These are phyloP conservation scores for Aphanomyces euteiches DNA, from an alignment of 352 stramenopile genomes.

Conservation along the genomic window DNA sequence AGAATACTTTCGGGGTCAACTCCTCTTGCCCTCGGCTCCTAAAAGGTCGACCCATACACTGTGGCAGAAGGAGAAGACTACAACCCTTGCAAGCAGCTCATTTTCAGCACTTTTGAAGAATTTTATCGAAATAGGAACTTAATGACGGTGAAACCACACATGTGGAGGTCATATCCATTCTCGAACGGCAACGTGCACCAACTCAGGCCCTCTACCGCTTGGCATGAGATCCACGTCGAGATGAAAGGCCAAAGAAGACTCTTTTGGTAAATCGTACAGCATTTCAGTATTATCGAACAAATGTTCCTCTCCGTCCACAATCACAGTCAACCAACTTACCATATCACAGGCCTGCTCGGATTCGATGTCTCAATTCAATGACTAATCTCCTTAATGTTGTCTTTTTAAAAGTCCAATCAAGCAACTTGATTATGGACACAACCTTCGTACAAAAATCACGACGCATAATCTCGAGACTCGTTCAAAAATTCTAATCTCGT, in stretches of 20 bases:
- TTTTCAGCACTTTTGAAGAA: too few relatives aligned
- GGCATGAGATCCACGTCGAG: constrained; percentile 33
- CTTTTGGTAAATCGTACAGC: too few relatives aligned
- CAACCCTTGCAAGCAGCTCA: too few relatives aligned
- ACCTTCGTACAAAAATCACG: constrained; percentile 65
- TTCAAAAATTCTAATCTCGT: constrained; percentile 44
- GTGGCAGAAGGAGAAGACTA: too few relatives aligned
- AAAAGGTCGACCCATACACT: too few relatives aligned
- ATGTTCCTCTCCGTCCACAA: too few relatives aligned
- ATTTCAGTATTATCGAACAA: too few relatives aligned
- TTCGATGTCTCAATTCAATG: not conserved
- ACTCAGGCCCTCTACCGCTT: constrained; percentile 40
- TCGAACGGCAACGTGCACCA: constrained; percentile 55
- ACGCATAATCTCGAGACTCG: constrained; percentile 31
- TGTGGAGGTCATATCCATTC: constrained; percentile 48
- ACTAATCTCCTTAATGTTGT: constrained; percentile 33
- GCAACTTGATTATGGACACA: constrained; percentile 65
- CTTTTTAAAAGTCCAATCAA: constrained; percentile 71
- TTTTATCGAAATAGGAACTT: too few relatives aligned
- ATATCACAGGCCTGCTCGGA: not conserved
- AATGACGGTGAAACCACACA: constrained; percentile 45
- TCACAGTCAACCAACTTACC: too few relatives aligned
- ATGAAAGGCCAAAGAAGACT: too few relatives aligned
- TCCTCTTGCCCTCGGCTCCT: too few relatives aligned
- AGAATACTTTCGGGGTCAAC: too few relatives aligned